Conservation (phyloP, 2,329 filamentous ascomycete genomes). For the Talaromyces funiculosus region DNA sequence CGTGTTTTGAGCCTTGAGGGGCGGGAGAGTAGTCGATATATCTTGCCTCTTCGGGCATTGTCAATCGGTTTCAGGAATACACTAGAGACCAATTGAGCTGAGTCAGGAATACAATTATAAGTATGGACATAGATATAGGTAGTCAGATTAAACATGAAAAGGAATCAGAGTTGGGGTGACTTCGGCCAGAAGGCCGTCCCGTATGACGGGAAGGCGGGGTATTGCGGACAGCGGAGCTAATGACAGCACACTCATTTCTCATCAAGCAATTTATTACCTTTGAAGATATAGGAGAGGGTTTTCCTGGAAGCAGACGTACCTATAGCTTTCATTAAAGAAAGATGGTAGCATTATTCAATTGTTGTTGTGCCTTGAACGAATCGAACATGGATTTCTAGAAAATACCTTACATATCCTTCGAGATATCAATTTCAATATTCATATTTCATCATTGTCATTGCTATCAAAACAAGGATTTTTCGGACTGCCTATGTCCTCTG, state of each 20-base stretch:
- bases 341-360: too few relatives aligned
- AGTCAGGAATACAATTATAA: too few relatives aligned
- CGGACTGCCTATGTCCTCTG: too few relatives aligned
- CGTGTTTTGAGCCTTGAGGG: conserved; percentile 45
- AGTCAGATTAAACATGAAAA: too few relatives aligned
- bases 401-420: too few relatives aligned
- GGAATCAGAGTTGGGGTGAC: background rate
- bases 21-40: conserved; percentile 56
- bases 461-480: too few relatives aligned
- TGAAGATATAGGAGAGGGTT: too few relatives aligned
- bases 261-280: background rate
- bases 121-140: too few relatives aligned
- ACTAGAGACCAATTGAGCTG: background rate
- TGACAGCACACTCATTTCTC: background rate
- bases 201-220: conserved; percentile 5
- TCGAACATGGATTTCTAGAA: background rate
- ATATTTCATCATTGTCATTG: too few relatives aligned
- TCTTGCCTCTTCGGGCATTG: conserved; percentile 40
- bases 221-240: background rate
- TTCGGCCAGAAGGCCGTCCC: conserved; percentile 7
- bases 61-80: background rate
- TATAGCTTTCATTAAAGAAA: too few relatives aligned
- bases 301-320: too few relatives aligned
- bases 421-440: too few relatives aligned
- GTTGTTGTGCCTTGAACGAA: background rate